phyloP scores from a whole-genome alignment of 2,329 filamentous ascomycete species.

The Aspergillus fumigatus region DNA sequence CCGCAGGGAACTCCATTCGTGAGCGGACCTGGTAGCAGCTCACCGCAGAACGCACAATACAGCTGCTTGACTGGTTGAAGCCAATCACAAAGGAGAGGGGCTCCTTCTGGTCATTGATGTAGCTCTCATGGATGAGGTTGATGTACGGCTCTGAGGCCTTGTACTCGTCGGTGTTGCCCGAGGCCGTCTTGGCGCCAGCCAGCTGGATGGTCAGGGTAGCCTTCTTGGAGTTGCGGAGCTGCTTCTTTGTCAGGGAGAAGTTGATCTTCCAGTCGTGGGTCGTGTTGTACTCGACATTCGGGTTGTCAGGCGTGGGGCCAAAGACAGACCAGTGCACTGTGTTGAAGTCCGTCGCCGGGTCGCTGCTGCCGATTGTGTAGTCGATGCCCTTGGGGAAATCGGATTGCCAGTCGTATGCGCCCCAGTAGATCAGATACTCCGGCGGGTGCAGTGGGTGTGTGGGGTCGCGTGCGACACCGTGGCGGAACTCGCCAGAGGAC shows the following conservation, averaged over 20 bases:
- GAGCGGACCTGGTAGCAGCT: slow-evolving; percentile 59
- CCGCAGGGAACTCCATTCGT: slow-evolving; percentile 55
- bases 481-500: slow-evolving; percentile 56
- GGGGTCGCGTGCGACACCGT: slow-evolving; percentile 50
- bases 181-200: slow-evolving; percentile 58
- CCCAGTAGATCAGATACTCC: slow-evolving; percentile 61
- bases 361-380: slow-evolving; percentile 53
- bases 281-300: slow-evolving; percentile 37
- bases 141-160: slow-evolving; percentile 51
- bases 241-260: slow-evolving; percentile 45
- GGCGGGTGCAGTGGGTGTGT: slow-evolving; percentile 49
- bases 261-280: slow-evolving; percentile 57
- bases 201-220: slow-evolving; percentile 61
- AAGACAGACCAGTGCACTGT: slow-evolving; percentile 65
- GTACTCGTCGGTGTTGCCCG: slow-evolving; percentile 58
- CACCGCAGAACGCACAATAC: slow-evolving; percentile 56
- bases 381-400: slow-evolving; percentile 58
- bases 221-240: slow-evolving; percentile 40
- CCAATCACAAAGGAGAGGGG: slow-evolving; percentile 29
- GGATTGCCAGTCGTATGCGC: slow-evolving; percentile 53
- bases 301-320: slow-evolving; percentile 40
- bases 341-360: slow-evolving; percentile 51
- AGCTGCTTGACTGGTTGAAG: slow-evolving; percentile 55
- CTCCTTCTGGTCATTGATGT: slow-evolving; percentile 42
- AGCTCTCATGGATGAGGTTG: slow-evolving; percentile 51